Evolutionary conservation across 2,329 filamentous ascomycete species (phyloP).

Genomic region (Trichoderma harzianum): DNA sequence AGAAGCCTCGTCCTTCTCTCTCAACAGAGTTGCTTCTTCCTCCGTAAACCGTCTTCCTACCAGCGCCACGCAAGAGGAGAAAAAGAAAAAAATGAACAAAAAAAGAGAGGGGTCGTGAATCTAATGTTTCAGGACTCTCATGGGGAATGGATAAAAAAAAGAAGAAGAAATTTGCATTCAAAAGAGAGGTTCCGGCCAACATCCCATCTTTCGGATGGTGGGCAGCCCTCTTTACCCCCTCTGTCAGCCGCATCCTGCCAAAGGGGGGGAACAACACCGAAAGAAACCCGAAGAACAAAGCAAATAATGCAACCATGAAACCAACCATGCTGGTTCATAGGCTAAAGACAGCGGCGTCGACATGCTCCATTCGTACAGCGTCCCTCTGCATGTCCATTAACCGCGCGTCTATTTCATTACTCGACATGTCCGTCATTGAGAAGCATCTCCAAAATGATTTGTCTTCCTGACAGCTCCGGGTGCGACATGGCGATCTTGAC

Average conservation of each 20-base stretch:
- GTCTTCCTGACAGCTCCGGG: constrained; percentile 76
- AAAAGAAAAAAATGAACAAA: not conserved
- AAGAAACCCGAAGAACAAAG: not conserved
- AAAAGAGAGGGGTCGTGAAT: not conserved
- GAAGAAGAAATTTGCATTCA: not conserved
- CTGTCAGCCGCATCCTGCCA: not conserved
- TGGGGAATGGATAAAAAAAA: not conserved
- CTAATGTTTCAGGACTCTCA: not conserved
- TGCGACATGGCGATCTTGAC: constrained; percentile 96
- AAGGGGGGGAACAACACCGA: not conserved
- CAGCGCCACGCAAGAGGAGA: constrained; percentile 3
- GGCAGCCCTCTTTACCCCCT: not conserved
- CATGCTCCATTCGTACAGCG: not conserved
- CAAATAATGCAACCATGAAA: not conserved
- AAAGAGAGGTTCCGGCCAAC: not conserved
- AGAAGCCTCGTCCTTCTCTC: constrained; percentile 1
- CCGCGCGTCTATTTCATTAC: constrained; percentile 17
- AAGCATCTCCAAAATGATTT: constrained; percentile 88
- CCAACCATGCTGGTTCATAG: not conserved
- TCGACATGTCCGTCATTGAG: constrained; percentile 79
- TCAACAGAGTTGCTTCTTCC: not conserved
- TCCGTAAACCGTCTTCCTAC: not conserved
- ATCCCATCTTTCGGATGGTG: not conserved
- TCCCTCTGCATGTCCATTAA: not conserved
- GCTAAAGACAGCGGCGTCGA: not conserved